Percentiles rank a stretch among this genome's conserved stretches.
These are phyloP conservation scores for Trypethelium eluteriae DNA, from an alignment of 495 filamentous ascomycete species.

Conservation along the genomic window DNA sequence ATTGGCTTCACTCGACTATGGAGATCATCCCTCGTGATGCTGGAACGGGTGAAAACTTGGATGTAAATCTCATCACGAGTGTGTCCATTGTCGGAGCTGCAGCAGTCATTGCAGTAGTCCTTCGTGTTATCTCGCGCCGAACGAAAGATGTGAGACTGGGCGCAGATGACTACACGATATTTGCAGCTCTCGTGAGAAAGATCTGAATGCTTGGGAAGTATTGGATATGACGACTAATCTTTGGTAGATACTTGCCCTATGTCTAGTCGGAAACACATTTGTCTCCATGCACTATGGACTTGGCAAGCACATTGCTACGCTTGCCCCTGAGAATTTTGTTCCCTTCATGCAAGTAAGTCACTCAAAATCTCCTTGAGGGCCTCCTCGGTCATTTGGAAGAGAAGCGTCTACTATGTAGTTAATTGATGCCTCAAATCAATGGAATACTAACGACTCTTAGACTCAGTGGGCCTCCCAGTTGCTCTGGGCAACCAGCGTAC, in stretches of 20 bases:
- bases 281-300: neutral
- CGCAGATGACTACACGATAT: neutral
- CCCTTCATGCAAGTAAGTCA: neutral
- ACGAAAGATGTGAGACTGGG: neutral
- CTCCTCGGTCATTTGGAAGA: too few relatives aligned
- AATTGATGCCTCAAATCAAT: too few relatives aligned
- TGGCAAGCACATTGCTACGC: neutral
- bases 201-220: neutral
- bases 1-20: neutral
- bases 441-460: neutral
- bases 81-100: neutral
- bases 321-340: neutral
- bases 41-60: neutral
- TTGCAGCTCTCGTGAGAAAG: neutral
- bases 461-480: neutral
- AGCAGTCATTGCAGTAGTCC: conserved; percentile 1
- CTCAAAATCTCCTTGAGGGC: neutral
- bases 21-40: neutral
- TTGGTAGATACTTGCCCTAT: neutral
- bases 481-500: neutral
- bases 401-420: too few relatives aligned
- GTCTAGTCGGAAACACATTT: neutral
- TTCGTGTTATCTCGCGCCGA: neutral
- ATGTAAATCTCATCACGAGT: neutral
- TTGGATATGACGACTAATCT: neutral